These are phyloP conservation scores for Pythium utonaiense DNA, from an alignment of 352 stramenopile species.

Conservation along the genomic window DNA sequence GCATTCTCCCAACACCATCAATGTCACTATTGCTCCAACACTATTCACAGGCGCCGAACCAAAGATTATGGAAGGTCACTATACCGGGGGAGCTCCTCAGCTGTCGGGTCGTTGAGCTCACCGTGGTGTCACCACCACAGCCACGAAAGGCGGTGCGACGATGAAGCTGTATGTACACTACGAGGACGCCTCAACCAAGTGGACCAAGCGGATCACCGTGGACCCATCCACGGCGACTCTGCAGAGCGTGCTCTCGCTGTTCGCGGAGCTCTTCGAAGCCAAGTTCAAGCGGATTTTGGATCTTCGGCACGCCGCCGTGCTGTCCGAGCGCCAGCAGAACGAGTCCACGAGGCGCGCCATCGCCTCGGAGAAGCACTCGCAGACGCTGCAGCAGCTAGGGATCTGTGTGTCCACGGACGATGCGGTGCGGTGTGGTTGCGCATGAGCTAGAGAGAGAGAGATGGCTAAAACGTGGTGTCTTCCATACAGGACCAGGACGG, in stretches of 20 bases:
- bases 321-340: constrained; percentile 40
- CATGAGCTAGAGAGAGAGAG: too few species aligned
- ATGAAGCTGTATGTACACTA: constrained; percentile 73
- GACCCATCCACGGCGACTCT: constrained; percentile 26
- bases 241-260: constrained; percentile 34
- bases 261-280: constrained; percentile 33
- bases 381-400: constrained; percentile 21
- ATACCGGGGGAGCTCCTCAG: not conserved
- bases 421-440: not conserved
- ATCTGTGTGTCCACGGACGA: not conserved
- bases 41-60: not conserved
- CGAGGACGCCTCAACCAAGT: constrained; percentile 32
- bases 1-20: not conserved
- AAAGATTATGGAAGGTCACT: not conserved
- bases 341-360: constrained; percentile 21
- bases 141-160: not conserved
- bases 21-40: not conserved
- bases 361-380: constrained; percentile 8
- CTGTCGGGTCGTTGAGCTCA: not conserved
- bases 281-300: constrained; percentile 40
- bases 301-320: constrained; percentile 34
- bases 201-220: constrained; percentile 57
- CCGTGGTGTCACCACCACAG: not conserved
- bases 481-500: not conserved
- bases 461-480: too few species aligned